Percentiles rank a stretch among this genome's conserved stretches.
Evolutionary conservation across 192 early-diverging fungal genomes (phyloP).

Genomic region (Haplosporangium gracile): DNA sequence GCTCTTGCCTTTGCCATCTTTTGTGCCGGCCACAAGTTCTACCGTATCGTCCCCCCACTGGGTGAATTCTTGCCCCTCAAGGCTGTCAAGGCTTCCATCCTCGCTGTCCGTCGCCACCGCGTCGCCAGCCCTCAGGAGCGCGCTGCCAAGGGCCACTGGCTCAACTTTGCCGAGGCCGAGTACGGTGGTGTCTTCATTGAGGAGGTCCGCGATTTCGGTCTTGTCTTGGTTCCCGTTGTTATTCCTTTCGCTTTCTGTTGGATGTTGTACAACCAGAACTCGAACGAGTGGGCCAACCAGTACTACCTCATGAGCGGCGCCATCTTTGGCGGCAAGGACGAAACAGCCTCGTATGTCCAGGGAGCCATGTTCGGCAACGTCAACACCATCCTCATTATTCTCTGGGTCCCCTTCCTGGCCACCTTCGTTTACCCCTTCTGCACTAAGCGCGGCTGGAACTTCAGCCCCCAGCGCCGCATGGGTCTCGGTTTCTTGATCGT

Average conservation of each 20-base stretch:
- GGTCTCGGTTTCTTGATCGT: slow-evolving; percentile 65
- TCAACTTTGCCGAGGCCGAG: slow-evolving; percentile 60
- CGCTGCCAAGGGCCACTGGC: slow-evolving; percentile 46
- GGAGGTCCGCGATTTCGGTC: slow-evolving; percentile 47
- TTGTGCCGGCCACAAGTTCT: slow-evolving; percentile 63
- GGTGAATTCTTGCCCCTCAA: slow-evolving; percentile 66
- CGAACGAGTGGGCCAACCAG: slow-evolving; percentile 55
- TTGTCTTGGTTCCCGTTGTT: slow-evolving; percentile 42
- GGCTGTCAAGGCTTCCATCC: slow-evolving; percentile 52
- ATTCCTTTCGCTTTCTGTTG: slow-evolving; percentile 50
- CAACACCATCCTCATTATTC: slow-evolving; percentile 65
- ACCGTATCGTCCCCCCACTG: slow-evolving; percentile 73
- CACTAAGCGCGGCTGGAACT: slow-evolving; percentile 53
- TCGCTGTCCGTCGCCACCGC: slow-evolving; percentile 20
- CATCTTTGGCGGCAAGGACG: slow-evolving; percentile 33
- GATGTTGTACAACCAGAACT: slow-evolving; percentile 61
- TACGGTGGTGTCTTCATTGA: slow-evolving; percentile 54
- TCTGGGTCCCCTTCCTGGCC: slow-evolving; percentile 68
- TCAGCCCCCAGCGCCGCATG: slow-evolving; percentile 67
- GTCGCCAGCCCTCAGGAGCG: slow-evolving; percentile 43
- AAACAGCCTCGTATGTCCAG: slow-evolving; percentile 22
- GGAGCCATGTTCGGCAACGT: slow-evolving; percentile 37
- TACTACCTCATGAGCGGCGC: slow-evolving; percentile 54
- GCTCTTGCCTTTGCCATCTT: slow-evolving; percentile 60
- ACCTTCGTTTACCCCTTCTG: slow-evolving; percentile 67